Base-by-base conservation (phyloP, 768 basidiomycete species). In the Grammothele lineata region DNA sequence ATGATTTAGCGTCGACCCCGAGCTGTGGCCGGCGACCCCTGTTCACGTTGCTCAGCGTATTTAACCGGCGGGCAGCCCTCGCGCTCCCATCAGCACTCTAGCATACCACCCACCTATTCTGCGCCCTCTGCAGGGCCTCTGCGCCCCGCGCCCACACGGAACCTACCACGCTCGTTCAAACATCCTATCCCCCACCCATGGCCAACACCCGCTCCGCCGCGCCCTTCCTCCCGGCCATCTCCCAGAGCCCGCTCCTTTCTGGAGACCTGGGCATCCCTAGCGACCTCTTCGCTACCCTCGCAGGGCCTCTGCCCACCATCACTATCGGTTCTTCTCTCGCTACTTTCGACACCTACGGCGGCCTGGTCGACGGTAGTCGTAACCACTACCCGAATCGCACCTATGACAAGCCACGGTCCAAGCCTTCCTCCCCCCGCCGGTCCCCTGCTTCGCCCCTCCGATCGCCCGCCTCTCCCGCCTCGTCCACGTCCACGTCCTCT, bases 211-310 rank as follows among this genome's bases (percentile, higher is more conserved):
- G 15, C 9, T 32, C 30, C 15, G 15, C 9, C 50, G 49, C 45
- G 17, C 54, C 45, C 50, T 60, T 36, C 26, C 59, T 66, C n/a
- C 51, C 58, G 30, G 40, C 56, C 43, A 53, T 67, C 30, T 59
- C 66, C 15, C 48, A 53, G 38, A 67, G 66, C 5, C 66, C 65
- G 17, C 55, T 70, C 37, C 50, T 67, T 6, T 50, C 60, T 37
- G 52, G 50, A 11, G 33, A 45, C 10, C 43, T 53, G 8, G 40
- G 54, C 5, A 44, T 53, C 15, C 44, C 57, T 22, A 47, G 51
- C 26, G 51, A 57, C n/a, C 40, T 59, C 32, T 49, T 55, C 40
- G 34, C 57, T 2, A 48, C 50, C 23, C 51, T 57, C 21, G 50
- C 44, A 12, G 46, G 51, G 22, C 47, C 52, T 10, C 40, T 50